phyloP scores from a whole-genome alignment of 345 rosid species.

The Theobroma cacao region DNA sequence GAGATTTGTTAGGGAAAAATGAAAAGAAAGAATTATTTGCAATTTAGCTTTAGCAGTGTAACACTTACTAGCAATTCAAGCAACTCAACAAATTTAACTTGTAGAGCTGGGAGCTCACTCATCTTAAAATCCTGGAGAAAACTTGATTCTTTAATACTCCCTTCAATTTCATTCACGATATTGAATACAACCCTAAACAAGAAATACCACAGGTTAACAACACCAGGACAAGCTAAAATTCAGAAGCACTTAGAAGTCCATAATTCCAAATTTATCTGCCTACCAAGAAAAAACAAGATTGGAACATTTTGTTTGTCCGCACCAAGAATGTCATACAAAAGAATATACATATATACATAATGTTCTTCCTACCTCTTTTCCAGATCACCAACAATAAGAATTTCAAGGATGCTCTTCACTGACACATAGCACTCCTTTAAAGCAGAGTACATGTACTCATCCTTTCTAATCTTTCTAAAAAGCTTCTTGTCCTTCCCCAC shows the following conservation, averaged over 20 bases:
- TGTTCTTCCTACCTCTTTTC: conserved; percentile 64
- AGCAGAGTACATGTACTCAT: conserved; percentile 82
- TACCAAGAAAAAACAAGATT: conserved; percentile 3
- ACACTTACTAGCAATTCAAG: conserved; percentile 79
- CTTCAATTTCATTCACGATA: conserved; percentile 67
- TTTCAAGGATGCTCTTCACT: conserved; percentile 73
- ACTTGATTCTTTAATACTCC: conserved; percentile 60
- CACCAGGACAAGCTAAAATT: conserved; percentile 11
- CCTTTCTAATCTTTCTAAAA: conserved; percentile 65
- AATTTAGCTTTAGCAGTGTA: conserved; percentile 8
- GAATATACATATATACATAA: not conserved
- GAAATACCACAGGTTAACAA: conserved; percentile 8
- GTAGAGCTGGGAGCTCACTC: conserved; percentile 66
- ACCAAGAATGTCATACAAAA: not conserved
- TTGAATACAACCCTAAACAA: conserved; percentile 55
- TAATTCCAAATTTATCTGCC: conserved; percentile 5
- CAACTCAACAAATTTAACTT: conserved; percentile 58
- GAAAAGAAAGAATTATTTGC: conserved; percentile 3
- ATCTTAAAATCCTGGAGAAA: conserved; percentile 73
- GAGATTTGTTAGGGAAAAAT: not conserved
- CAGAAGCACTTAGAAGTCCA: conserved; percentile 2
- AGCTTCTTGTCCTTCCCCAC: conserved; percentile 64
- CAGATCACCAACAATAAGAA: conserved; percentile 71
- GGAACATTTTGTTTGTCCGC: not conserved
- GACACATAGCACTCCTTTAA: conserved; percentile 88